Evolutionary conservation across 2,329 filamentous ascomycete species (phyloP), one percentile per base, ranked within the genome.

Genomic region (Talaromyces amestolkiae): DNA sequence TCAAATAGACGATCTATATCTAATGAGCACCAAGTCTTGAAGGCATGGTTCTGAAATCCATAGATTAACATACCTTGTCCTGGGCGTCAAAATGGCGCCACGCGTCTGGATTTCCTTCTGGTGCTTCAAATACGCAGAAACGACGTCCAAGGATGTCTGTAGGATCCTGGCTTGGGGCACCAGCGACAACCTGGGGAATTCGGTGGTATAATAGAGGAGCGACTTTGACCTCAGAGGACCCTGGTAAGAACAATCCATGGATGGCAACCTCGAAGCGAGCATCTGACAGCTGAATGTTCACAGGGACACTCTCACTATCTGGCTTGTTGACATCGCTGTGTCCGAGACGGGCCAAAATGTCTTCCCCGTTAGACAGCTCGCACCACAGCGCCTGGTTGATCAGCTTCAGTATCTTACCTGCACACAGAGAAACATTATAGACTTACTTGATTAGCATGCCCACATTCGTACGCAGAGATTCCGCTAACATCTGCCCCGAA

Each of bases 81-180:
- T 33, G 24, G 1, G 11, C 17, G 8, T 15, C 27, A 10, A 59
- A 19, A 2, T 59, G 17, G 10, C 17, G 7, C 56, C 56, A 59
- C 2, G 6, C n/a, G 3, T 45, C 33, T 5, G 39, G 9, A 1
- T 7, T 17, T 1, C 56, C 56, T 19, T 59, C 56, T 6, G 56
- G 37, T 3, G 37, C 41, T 27, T 59, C 56, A 33, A 59, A 59
- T 2, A 59, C 56, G 22, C 37, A 59, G 19, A 59, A 27, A 15
- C 56, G 56, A 33, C 56, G 56, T 11, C 56, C 56, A n/a, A 59
- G 37, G 39, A 59, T 59, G 11, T 59, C 56, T 17, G 24, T 41
- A 5, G 35, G 39, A 31, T 59, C 37, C 15, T 59, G 24, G 47
- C 24, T 51, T 4, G 15, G 15, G 8, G 47, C 24, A 1, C 24